A percentile compares a stretch with the other conserved stretches of the same genome.
phyloP scores from a whole-genome alignment of 2,329 filamentous ascomycete genomes.

The Emericellopsis atlantica region DNA sequence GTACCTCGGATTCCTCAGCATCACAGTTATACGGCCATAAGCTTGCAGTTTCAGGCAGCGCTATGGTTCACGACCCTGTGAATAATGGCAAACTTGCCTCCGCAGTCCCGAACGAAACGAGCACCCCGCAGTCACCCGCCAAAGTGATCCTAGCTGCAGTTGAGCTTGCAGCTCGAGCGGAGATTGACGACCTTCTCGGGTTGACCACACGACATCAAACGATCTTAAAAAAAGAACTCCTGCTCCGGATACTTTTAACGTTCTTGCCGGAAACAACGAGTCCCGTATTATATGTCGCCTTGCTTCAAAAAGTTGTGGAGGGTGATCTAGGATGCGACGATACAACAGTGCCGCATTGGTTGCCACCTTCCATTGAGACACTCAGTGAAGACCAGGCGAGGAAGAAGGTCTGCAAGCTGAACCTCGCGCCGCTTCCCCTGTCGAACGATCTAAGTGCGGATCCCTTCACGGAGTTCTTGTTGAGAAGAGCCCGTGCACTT shows the following conservation, averaged over 20 bases:
- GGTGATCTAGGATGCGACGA: slow-evolving; percentile 15
- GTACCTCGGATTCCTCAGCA: too few species aligned
- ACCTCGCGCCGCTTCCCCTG: slow-evolving; percentile 43
- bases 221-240: slow-evolving; percentile 48
- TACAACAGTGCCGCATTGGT: slow-evolving; percentile 22
- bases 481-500: slow-evolving; percentile 55
- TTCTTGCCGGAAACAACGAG: slow-evolving; percentile 62
- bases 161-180: slow-evolving; percentile 52
- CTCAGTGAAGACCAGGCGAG: slow-evolving; percentile 51
- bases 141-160: slow-evolving; percentile 64
- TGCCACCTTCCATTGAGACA: slow-evolving; percentile 43
- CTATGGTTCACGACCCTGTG: too few species aligned
- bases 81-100: not conserved
- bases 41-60: too few species aligned
- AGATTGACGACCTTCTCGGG: slow-evolving; percentile 48
- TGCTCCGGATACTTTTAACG: slow-evolving; percentile 63
- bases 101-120: not conserved
- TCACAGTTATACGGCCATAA: too few species aligned
- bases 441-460: slow-evolving; percentile 14
- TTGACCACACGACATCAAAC: slow-evolving; percentile 44
- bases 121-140: slow-evolving; percentile 32
- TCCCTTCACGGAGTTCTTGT: slow-evolving; percentile 48
- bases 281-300: slow-evolving; percentile 47
- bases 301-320: slow-evolving; percentile 44
- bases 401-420: slow-evolving; percentile 51